Percentiles rank a stretch among this genome's conserved stretches.
phyloP scores from a whole-genome alignment of 179 eudicot genomes.

The Actinidia polygama region DNA sequence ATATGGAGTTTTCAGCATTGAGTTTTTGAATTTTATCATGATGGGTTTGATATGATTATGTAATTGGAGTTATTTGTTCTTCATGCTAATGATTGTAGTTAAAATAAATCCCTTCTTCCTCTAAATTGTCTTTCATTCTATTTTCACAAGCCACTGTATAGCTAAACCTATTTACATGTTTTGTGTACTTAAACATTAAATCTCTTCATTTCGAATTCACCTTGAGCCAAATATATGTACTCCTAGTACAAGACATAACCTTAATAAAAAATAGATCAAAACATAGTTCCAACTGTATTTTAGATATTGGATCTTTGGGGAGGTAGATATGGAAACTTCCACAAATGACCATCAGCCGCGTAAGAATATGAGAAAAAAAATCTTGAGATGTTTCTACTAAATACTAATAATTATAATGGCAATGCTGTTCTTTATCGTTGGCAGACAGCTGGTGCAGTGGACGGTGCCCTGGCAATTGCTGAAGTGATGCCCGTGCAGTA shows the following conservation, averaged over 20 bases:
- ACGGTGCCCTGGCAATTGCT: slow-evolving; percentile 71
- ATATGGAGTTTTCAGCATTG: too few species aligned
- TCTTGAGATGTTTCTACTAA: not conserved
- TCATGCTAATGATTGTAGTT: not conserved
- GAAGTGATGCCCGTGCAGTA: slow-evolving; percentile 77
- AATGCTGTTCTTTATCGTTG: not conserved
- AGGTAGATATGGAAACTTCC: not conserved
- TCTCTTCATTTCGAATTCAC: too few species aligned
- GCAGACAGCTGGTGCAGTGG: slow-evolving; percentile 88
- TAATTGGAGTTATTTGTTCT: not conserved
- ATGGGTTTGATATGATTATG: too few species aligned
- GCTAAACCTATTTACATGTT: not conserved
- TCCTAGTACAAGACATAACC: not conserved
- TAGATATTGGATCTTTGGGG: not conserved
- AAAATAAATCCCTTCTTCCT: not conserved
- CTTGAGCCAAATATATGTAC: not conserved
- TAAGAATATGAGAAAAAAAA: not conserved
- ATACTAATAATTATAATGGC: not conserved
- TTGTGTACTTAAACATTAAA: too few species aligned
- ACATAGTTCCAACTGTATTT: not conserved
- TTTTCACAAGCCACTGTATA: not conserved
- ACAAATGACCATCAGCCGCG: not conserved
- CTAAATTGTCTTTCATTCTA: not conserved
- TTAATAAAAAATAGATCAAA: not conserved
- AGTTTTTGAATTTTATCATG: too few species aligned